These are phyloP conservation scores for Epichloe gansuensis DNA, from an alignment of 2,329 filamentous ascomycete species.

Conservation along the genomic window DNA sequence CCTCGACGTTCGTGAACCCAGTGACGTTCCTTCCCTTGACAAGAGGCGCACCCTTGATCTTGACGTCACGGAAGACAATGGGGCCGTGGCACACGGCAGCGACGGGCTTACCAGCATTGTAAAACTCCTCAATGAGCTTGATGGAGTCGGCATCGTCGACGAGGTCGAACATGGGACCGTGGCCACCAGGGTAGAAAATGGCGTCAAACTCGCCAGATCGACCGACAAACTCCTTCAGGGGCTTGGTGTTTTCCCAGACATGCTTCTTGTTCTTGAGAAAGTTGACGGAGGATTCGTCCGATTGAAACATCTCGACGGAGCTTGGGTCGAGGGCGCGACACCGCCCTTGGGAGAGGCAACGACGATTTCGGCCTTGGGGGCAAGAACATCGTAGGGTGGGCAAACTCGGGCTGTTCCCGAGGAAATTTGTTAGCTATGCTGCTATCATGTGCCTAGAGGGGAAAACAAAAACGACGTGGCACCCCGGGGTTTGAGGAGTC, in stretches of 20 bases:
- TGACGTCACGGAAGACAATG: slow-evolving; percentile 47
- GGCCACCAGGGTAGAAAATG: slow-evolving; percentile 44
- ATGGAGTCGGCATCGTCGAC: slow-evolving; percentile 43
- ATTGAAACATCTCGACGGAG: slow-evolving; percentile 42
- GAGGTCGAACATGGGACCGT: slow-evolving; percentile 58
- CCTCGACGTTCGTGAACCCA: slow-evolving; percentile 49
- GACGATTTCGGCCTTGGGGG: slow-evolving; percentile 39
- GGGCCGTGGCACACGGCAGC: slow-evolving; percentile 60
- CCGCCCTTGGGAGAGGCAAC: slow-evolving; percentile 53
- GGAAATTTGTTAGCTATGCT: too few species aligned
- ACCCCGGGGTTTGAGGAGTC: too few species aligned
- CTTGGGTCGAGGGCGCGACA: slow-evolving; percentile 47
- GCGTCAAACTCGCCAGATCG: slow-evolving; percentile 51
- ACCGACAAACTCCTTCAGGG: slow-evolving; percentile 43
- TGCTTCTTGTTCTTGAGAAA: slow-evolving; percentile 44
- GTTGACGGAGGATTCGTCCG: slow-evolving; percentile 36
- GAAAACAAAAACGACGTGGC: too few species aligned
- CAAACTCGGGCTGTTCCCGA: slow-evolving; percentile 40
- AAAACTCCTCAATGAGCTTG: slow-evolving; percentile 50
- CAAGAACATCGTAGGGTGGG: slow-evolving; percentile 49
- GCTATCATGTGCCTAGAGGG: too few species aligned
- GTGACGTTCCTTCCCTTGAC: slow-evolving; percentile 46
- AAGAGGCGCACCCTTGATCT: slow-evolving; percentile 38
- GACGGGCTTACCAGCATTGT: slow-evolving; percentile 47
- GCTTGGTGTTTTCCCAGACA: slow-evolving; percentile 52